Evolutionary conservation across 78 protist species (phyloP), one percentile per base, ranked within the genome.

Genomic region (Planoprotostelium fungivorum): DNA sequence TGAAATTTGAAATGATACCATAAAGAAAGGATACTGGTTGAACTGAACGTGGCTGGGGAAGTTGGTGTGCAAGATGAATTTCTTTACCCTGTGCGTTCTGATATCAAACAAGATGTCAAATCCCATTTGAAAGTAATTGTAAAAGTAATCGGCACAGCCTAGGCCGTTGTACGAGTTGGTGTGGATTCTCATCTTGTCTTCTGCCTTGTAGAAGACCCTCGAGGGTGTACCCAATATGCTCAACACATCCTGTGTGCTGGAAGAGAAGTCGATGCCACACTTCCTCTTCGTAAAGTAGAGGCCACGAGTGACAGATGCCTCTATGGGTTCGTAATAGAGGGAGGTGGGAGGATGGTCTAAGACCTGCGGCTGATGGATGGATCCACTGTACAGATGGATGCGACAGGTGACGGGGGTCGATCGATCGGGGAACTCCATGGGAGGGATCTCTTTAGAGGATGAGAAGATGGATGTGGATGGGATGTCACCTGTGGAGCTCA

Each of bases 51-150:
- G 96, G 36, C 94, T 89, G 38, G 98, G 98, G 31, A 95, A 92
- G 84, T 97, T 97, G 31, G 97, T 92, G 83, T 96, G 97, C 83
- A 97, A 89, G 1, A 97, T 89, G 88, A 96, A 91, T 90, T 97
- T 97, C 73, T 95, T 96, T 0, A 95, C 96, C 0, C 91, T 86
- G 84, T 97, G 97, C 29, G 86, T 37, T 28, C 84, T 83, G 0
- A 95, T 92, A 85, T 96, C 97, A 73, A 97, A 96, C 25, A 97
- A 51, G 9, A 97, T 51, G 88, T 97, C 98, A 31, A 97, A 38
- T 31, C 98, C 98, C 29, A 91, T 83, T n/a, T 86, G 92, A 37
- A 95, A 97, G 83, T 96, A 97, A 83, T 97, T 96, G 94, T 94
- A 96, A 87, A 96, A 96, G 83, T 96, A 96, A 86, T 96, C 98